A percentile compares a stretch with the other conserved stretches of the same genome.
Evolutionary conservation across 768 basidiomycete species (phyloP).

Genomic region (Pulveroboletus ravenelii): DNA sequence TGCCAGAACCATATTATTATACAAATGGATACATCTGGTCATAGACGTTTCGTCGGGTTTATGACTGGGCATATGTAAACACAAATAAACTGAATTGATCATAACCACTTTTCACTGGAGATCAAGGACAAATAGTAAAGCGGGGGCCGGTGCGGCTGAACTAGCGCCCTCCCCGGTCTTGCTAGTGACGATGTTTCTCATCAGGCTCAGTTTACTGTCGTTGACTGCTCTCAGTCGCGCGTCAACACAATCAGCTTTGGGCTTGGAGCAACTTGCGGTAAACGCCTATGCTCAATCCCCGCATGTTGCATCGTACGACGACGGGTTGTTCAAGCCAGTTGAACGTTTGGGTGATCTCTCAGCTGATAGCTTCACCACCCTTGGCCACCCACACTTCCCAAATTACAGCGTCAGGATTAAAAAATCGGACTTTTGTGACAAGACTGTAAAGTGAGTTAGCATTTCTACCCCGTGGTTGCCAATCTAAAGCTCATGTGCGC

Average conservation of each 20-base stretch:
- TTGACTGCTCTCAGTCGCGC: slow-evolving; percentile 13
- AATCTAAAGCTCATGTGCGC: not conserved
- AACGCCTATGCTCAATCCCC: slow-evolving; percentile 1
- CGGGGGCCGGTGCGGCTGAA: no score
- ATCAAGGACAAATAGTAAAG: no score
- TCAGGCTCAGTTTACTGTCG: slow-evolving; percentile 15
- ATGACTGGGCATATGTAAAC: not conserved
- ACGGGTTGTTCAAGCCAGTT: slow-evolving; percentile 32
- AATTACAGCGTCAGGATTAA: slow-evolving; percentile 39
- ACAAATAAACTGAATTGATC: not conserved
- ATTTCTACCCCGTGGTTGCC: not conserved
- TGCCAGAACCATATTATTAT: not conserved
- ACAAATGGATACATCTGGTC: not conserved
- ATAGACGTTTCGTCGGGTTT: not conserved
- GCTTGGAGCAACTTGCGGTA: slow-evolving; percentile 2
- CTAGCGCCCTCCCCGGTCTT: no score
- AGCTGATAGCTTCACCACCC: slow-evolving; percentile 31
- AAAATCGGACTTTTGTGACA: slow-evolving; percentile 36
- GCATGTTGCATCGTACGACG: slow-evolving; percentile 18
- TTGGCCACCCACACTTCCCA: slow-evolving; percentile 44
- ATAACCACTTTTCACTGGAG: no score
- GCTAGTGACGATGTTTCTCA: slow-evolving; percentile 7
- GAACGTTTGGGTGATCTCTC: slow-evolving; percentile 30
- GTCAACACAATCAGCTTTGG: slow-evolving; percentile 18
- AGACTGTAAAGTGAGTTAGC: slow-evolving; percentile 33